Evolutionary conservation across 495 filamentous ascomycete species (phyloP).

Genomic region (Penicillium cosmopolitanum): DNA sequence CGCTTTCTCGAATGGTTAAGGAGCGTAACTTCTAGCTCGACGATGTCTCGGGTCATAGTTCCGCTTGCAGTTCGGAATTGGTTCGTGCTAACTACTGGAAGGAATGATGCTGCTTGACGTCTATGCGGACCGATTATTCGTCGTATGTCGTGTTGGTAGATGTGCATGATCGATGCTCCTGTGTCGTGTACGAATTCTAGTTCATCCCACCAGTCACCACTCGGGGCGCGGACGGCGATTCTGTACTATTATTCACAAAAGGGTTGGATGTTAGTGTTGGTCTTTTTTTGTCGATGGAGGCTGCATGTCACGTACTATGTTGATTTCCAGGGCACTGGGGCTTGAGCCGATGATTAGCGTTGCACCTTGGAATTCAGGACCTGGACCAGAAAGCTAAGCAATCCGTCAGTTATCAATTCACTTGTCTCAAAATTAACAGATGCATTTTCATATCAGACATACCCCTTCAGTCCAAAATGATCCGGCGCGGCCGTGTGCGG

Average conservation of each 20-base stretch:
- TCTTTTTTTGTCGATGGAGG: too few species aligned
- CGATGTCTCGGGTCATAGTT: background rate
- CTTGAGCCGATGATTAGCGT: background rate
- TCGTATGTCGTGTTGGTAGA: background rate
- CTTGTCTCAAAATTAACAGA: background rate
- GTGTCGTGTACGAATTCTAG: conserved; percentile 5
- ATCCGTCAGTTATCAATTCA: background rate
- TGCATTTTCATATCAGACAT: background rate
- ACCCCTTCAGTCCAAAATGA: conserved; percentile 11
- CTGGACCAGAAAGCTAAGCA: background rate
- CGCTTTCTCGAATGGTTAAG: background rate
- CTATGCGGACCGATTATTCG: background rate
- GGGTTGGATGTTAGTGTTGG: background rate
- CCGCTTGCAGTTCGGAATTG: background rate
- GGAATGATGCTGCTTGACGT: background rate
- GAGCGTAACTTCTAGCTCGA: conserved; percentile 1
- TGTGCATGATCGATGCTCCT: background rate
- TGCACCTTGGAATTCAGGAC: background rate
- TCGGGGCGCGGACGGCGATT: conserved; percentile 1
- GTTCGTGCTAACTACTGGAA: background rate
- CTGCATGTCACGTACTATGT: background rate
- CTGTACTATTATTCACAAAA: conserved; percentile 1
- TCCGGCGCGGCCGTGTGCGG: background rate
- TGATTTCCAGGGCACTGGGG: background rate
- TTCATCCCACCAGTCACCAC: conserved; percentile 3